phyloP scores from a whole-genome alignment of 768 basidiomycete genomes.

The Chalciporus pseudorubinellus region DNA sequence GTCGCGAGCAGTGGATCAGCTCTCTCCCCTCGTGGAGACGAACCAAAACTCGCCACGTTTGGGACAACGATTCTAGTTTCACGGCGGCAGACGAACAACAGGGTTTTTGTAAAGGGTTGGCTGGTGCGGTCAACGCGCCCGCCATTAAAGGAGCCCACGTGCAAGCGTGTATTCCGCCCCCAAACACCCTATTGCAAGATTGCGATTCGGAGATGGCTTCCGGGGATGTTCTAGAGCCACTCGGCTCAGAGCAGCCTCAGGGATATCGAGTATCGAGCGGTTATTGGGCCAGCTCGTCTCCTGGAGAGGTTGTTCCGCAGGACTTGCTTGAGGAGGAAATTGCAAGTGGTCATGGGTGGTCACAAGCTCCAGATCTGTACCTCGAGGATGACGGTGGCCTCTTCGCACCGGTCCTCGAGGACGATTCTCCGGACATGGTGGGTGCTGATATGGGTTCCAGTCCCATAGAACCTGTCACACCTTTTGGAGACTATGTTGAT shows the following conservation, averaged over 20 bases:
- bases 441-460: constrained; percentile 59
- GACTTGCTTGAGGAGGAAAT: constrained; percentile 11
- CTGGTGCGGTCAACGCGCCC: constrained; percentile 70
- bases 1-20: constrained; percentile 71
- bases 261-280: not conserved
- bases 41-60: constrained; percentile 62
- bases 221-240: constrained; percentile 13
- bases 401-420: constrained; percentile 65
- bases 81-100: constrained; percentile 30
- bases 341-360: constrained; percentile 13
- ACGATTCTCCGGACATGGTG: constrained; percentile 55
- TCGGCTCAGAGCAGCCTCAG: not conserved
- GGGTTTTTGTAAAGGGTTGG: constrained; percentile 76
- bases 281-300: not conserved
- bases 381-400: constrained; percentile 32
- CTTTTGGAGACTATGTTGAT: constrained; percentile 75
- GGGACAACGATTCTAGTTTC: constrained; percentile 51
- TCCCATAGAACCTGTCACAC: constrained; percentile 71
- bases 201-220: constrained; percentile 15
- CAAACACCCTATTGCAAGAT: constrained; percentile 26
- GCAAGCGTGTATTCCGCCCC: constrained; percentile 85
- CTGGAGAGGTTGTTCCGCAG: constrained; percentile 1
- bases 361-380: constrained; percentile 17
- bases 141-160: constrained; percentile 85
- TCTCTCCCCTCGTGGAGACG: constrained; percentile 72